phyloP scores from a whole-genome alignment of 2,329 filamentous ascomycete species.

The Gliomastix tumulicola region DNA sequence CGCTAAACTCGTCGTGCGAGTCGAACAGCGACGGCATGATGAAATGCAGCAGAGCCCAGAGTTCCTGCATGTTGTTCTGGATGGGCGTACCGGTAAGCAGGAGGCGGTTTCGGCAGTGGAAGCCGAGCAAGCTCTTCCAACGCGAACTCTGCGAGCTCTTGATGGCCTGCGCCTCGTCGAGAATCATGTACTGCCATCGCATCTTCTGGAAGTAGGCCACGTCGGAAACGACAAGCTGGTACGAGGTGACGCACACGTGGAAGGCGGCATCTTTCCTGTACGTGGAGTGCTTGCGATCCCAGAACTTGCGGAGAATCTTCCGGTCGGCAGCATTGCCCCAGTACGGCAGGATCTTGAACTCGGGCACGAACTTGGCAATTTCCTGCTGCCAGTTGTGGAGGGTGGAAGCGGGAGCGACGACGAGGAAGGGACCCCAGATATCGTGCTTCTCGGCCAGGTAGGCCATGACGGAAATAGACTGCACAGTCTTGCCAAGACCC shows the following conservation, averaged over 20 bases:
- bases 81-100: constrained; percentile 95
- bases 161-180: constrained; percentile 97
- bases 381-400: constrained; percentile 99
- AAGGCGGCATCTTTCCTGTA: constrained; percentile 92
- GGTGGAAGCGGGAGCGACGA: constrained; percentile 92
- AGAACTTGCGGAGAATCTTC: constrained; percentile 96
- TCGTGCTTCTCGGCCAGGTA: constrained; percentile 96
- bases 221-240: constrained; percentile 93
- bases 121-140: constrained; percentile 92
- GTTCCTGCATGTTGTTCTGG: constrained; percentile 99
- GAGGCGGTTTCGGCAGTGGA: constrained; percentile 91
- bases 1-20: constrained; percentile 86
- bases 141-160: constrained; percentile 94
- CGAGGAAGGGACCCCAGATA: constrained; percentile 95
- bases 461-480: constrained; percentile 98
- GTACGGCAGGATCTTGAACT: constrained; percentile 92
- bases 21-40: constrained; percentile 99
- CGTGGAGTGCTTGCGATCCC: constrained; percentile 95
- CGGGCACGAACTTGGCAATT: constrained; percentile 88
- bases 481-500: constrained; percentile 98
- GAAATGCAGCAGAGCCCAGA: constrained; percentile 97
- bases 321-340: constrained; percentile 93
- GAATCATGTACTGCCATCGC: constrained; percentile 99
- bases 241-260: constrained; percentile 93
- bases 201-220: constrained; percentile 98